Evolutionary conservation across 208 protist species (phyloP).

Genomic region (Naegleria lovaniensis): DNA sequence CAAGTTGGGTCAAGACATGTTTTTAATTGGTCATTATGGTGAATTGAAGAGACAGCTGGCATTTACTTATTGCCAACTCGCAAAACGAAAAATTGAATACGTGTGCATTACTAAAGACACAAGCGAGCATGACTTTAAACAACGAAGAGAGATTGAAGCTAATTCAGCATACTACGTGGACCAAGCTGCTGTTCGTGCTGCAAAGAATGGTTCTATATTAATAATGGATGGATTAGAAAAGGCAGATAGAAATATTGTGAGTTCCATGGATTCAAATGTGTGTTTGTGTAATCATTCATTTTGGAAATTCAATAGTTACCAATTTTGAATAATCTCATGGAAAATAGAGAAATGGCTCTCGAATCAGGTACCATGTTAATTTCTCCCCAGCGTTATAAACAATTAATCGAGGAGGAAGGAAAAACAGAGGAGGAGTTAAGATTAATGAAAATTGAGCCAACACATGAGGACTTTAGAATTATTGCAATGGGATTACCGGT

Average conservation of each 20-base stretch:
- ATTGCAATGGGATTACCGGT: conserved; percentile 86
- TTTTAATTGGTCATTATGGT: neutral
- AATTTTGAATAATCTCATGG: conserved; percentile 86
- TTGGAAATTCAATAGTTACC: conserved; percentile 53
- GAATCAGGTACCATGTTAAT: conserved; percentile 83
- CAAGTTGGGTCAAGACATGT: neutral
- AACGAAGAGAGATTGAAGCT: conserved; percentile 73
- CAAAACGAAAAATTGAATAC: conserved; percentile 69
- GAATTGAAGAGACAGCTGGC: conserved; percentile 37
- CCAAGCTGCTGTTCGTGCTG: conserved; percentile 80
- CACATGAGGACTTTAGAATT: conserved; percentile 80
- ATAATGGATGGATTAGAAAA: conserved; percentile 86
- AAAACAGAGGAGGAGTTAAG: conserved; percentile 44
- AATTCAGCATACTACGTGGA: conserved; percentile 76
- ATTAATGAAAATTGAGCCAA: conserved; percentile 65
- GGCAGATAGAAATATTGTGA: conserved; percentile 80
- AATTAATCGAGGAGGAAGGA: conserved; percentile 54
- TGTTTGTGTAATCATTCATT: no score
- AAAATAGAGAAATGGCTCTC: conserved; percentile 90
- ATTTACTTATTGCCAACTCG: conserved; percentile 61
- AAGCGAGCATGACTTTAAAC: conserved; percentile 87
- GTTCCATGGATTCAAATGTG: conserved; percentile 35
- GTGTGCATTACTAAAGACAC: conserved; percentile 82
- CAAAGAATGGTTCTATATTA: conserved; percentile 75
- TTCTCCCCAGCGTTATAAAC: conserved; percentile 72